phyloP scores from a whole-genome alignment of 1,284 basidiomycete species.

The Rugosomyces carneus region DNA sequence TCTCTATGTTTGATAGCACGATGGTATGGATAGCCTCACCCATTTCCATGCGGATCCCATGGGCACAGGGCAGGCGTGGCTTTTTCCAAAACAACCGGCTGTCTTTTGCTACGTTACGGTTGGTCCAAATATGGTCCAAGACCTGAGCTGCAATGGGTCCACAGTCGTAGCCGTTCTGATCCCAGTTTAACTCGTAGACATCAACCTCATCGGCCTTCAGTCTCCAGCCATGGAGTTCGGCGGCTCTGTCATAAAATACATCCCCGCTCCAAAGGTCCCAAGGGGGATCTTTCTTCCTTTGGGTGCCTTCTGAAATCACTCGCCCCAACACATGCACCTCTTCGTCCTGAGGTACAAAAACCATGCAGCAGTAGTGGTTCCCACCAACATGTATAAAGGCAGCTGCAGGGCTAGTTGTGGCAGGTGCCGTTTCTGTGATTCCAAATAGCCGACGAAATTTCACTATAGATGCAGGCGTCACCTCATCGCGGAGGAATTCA shows the following conservation, averaged over 20 bases:
- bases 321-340: conserved; percentile 2
- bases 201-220: too few species aligned
- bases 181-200: neutral
- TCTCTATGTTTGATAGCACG: too few species aligned
- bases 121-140: neutral
- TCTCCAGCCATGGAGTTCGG: neutral
- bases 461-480: neutral
- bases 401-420: neutral
- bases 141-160: conserved; percentile 5
- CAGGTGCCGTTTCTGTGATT: too few species aligned
- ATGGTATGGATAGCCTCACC: neutral
- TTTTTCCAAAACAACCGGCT: neutral
- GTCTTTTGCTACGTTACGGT: neutral
- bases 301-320: neutral
- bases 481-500: neutral
- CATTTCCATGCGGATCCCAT: neutral
- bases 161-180: conserved; percentile 8
- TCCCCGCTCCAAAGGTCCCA: neutral
- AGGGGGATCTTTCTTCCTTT: neutral
- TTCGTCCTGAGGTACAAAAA: neutral
- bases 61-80: neutral
- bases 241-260: neutral
- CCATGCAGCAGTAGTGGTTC: conserved; percentile 1
- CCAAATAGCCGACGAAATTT: neutral
- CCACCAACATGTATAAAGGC: neutral